Percentiles rank a stretch among this genome's conserved stretches.
Evolutionary conservation across 1,284 basidiomycete genomes (phyloP).

Genomic region (Cystobasidiaceae sp.): DNA sequence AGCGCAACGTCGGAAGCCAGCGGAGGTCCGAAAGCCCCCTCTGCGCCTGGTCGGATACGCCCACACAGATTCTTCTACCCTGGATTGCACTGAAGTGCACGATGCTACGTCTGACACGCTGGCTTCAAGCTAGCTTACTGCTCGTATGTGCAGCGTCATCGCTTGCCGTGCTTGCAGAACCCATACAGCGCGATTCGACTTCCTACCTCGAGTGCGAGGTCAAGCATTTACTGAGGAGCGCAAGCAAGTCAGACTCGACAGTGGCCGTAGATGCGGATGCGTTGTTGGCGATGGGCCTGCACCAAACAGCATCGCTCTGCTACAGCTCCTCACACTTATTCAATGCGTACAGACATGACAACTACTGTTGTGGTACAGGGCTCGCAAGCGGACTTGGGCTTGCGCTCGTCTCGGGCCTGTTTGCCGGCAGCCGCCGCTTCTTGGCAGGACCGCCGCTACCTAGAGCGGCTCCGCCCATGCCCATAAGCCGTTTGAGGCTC

Average conservation of each 20-base stretch:
- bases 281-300: background rate
- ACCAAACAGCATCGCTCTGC: background rate
- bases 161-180: too few relatives aligned
- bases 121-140: too few relatives aligned
- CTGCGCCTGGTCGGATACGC: too few relatives aligned
- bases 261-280: background rate
- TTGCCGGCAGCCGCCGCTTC: slow-evolving; percentile 35
- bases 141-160: too few relatives aligned
- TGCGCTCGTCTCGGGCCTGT: background rate
- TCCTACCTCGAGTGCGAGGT: background rate
- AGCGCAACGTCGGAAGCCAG: too few relatives aligned
- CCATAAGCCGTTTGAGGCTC: slow-evolving; percentile 66
- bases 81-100: too few relatives aligned
- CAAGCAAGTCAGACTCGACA: background rate
- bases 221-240: background rate
- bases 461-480: slow-evolving; percentile 32
- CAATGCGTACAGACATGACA: too few relatives aligned
- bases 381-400: slow-evolving; percentile 9
- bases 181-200: background rate
- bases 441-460: slow-evolving; percentile 9
- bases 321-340: too few relatives aligned
- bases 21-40: too few relatives aligned
- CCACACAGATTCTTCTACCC: too few relatives aligned
- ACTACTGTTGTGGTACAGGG: too few relatives aligned
- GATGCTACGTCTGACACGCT: too few relatives aligned